A percentile compares a stretch with the other conserved stretches of the same genome.
These are phyloP conservation scores for Closterium sp. DNA, from an alignment of 139 green algal species.

Conservation along the genomic window DNA sequence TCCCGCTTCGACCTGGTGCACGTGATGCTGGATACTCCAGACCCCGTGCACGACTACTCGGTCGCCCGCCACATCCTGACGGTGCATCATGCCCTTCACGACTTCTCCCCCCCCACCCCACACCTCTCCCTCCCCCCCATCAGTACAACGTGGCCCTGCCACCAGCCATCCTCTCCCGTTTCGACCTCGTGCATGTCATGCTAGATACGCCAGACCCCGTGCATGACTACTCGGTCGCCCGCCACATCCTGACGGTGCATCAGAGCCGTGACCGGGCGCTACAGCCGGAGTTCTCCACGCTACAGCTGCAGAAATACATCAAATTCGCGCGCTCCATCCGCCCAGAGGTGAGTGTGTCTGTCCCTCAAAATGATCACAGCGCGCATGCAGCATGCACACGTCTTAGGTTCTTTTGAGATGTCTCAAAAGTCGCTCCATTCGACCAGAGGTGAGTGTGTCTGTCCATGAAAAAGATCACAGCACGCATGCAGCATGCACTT, in stretches of 20 bases:
- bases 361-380: neutral
- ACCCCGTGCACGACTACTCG: slow-evolving; percentile 42
- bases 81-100: neutral
- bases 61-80: slow-evolving; percentile 11
- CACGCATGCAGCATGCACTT: no score
- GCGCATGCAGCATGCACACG: neutral
- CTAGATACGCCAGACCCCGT: slow-evolving; percentile 51
- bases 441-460: neutral
- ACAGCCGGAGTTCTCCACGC: slow-evolving; percentile 73
- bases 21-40: slow-evolving; percentile 56
- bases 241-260: slow-evolving; percentile 60
- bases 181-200: slow-evolving; percentile 82
- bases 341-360: slow-evolving; percentile 25
- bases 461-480: no score
- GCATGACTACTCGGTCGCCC: slow-evolving; percentile 46
- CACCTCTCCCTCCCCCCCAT: no score
- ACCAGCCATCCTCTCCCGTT: slow-evolving; percentile 95
- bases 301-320: slow-evolving; percentile 93
- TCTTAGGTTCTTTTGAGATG: no score
- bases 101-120: neutral
- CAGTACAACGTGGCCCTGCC: slow-evolving; percentile 97
- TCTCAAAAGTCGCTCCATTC: slow-evolving; percentile 3
- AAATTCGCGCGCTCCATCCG: slow-evolving; percentile 76
- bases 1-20: slow-evolving; percentile 92
- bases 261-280: slow-evolving; percentile 38